Conservation (phyloP, 352 stramenopile species). For the Phytophthora europaea region DNA sequence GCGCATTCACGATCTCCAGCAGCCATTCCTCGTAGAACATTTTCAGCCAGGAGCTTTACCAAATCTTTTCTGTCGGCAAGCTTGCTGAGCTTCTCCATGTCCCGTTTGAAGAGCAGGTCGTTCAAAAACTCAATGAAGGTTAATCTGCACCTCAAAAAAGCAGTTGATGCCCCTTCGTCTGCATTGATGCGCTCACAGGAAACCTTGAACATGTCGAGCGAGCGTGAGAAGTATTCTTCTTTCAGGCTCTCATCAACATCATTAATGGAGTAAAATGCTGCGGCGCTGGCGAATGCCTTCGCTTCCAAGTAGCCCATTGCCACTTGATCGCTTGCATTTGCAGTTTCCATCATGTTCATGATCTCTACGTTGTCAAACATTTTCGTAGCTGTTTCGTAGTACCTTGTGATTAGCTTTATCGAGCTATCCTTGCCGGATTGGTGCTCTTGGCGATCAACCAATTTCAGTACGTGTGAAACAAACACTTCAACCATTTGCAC, state of each 20-base stretch:
- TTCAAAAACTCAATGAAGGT: constrained; percentile 82
- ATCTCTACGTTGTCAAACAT: constrained; percentile 90
- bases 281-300: constrained; percentile 69
- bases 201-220: constrained; percentile 70
- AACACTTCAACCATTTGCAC: constrained; percentile 86
- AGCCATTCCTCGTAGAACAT: constrained; percentile 74
- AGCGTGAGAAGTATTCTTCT: constrained; percentile 66
- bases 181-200: constrained; percentile 41
- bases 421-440: constrained; percentile 36
- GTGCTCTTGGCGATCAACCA: constrained; percentile 71
- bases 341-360: constrained; percentile 68
- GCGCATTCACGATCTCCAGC: constrained; percentile 69
- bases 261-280: constrained; percentile 69
- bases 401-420: constrained; percentile 60
- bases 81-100: constrained; percentile 44
- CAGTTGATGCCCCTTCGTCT: constrained; percentile 9
- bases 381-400: constrained; percentile 80
- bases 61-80: constrained; percentile 54
- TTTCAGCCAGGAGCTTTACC: constrained; percentile 60
- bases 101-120: constrained; percentile 62
- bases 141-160: constrained; percentile 56
- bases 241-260: constrained; percentile 47
- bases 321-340: constrained; percentile 51
- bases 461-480: constrained; percentile 82
- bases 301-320: constrained; percentile 74